phyloP scores from a whole-genome alignment of 1,139 yeast species.

The Hansenula lynferdii region DNA sequence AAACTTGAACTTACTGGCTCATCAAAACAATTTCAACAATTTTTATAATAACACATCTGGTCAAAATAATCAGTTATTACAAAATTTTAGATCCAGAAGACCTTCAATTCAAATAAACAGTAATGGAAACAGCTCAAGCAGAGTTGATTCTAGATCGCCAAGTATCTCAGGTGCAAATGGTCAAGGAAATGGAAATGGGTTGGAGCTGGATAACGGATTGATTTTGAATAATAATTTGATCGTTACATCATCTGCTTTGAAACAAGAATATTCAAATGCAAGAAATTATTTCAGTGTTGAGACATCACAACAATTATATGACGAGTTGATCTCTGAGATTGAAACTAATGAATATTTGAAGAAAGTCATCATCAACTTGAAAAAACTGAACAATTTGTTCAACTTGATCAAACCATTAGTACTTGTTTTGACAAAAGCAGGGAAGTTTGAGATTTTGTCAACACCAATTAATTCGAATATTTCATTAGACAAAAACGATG shows the following conservation, averaged over 20 bases:
- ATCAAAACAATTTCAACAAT: conserved; percentile 5
- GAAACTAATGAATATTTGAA: conserved; percentile 8
- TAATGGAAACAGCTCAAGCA: background rate
- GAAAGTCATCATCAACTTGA: conserved; percentile 18
- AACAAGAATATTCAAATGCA: conserved; percentile 33
- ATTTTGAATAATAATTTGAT: conserved; percentile 46
- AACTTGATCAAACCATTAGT: conserved; percentile 38
- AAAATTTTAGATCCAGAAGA: conserved; percentile 21
- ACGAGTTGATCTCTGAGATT: conserved; percentile 22
- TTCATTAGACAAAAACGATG: conserved; percentile 58
- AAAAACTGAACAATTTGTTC: conserved; percentile 22
- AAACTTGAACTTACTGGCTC: conserved; percentile 6
- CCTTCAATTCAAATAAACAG: conserved; percentile 15
- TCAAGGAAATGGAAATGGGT: background rate
- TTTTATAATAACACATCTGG: conserved; percentile 3
- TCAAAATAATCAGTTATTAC: conserved; percentile 5
- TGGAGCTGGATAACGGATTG: conserved; percentile 52
- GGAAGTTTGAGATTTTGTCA: conserved; percentile 79
- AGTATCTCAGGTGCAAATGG: background rate
- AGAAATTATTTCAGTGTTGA: conserved; percentile 43
- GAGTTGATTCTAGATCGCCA: background rate
- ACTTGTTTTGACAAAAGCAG: conserved; percentile 81
- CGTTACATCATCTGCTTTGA: conserved; percentile 45
- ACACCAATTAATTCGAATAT: conserved; percentile 53
- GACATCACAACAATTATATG: conserved; percentile 26